phyloP scores from a whole-genome alignment of 352 stramenopile species.

The Phytophthora capsici region DNA sequence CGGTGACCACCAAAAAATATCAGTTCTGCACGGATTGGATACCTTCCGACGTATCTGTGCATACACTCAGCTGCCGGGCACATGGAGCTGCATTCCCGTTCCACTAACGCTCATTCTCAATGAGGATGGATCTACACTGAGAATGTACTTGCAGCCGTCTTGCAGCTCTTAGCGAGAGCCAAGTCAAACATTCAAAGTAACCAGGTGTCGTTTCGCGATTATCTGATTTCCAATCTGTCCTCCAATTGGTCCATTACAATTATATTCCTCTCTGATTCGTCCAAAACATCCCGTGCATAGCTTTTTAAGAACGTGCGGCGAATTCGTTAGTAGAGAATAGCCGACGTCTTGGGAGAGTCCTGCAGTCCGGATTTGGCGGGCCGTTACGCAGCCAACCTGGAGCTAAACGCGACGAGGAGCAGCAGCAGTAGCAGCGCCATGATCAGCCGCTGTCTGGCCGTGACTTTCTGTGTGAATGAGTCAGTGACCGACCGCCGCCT shows the following conservation, averaged over 20 bases:
- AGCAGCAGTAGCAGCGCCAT: conserved; percentile 25
- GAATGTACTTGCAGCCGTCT: neutral
- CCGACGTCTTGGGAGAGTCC: conserved; percentile 5
- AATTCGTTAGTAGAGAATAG: conserved; percentile 4
- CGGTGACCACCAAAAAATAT: conserved; percentile 29
- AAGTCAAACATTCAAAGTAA: conserved; percentile 7
- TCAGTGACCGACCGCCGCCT: conserved; percentile 36
- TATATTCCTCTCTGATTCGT: neutral
- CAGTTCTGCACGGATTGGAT: conserved; percentile 13
- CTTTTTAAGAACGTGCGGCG: conserved; percentile 12
- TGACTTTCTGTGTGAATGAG: conserved; percentile 43
- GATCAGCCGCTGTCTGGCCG: conserved; percentile 38
- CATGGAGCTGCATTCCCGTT: neutral
- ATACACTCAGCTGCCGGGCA: conserved; percentile 14
- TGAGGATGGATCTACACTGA: neutral
- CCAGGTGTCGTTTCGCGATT: conserved; percentile 3
- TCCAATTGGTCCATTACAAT: conserved; percentile 1
- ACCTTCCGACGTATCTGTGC: conserved; percentile 19
- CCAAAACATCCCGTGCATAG: neutral
- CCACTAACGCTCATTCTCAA: neutral
- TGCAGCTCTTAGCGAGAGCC: neutral
- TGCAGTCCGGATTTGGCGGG: conserved; percentile 33
- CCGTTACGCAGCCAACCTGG: conserved; percentile 34
- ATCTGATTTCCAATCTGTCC: neutral
- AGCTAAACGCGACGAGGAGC: conserved; percentile 35